Base-by-base conservation (phyloP, 1,139 yeast genomes). In the Tardiomyces digboiensis region DNA sequence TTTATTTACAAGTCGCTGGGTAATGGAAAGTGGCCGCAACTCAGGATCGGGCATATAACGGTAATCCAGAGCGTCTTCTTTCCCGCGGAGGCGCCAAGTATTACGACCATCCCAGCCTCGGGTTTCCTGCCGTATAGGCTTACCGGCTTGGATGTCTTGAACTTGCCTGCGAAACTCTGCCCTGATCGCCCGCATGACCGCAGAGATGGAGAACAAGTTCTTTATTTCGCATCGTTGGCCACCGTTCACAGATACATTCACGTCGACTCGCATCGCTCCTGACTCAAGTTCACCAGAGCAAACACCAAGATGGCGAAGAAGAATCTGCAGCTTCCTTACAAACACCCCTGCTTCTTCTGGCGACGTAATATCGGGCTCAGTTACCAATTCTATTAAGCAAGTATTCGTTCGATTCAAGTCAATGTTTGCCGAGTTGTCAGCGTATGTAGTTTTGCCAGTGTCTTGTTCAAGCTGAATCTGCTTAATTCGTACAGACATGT, bases 31-130 rank as follows among this genome's bases (percentile, higher is more conserved):
- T 0, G 67, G 64, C 0, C 93, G 88, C 20, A 91, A 66, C 59
- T 93, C 98, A 1, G 95, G 85, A 58, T 91, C 98, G 0, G 97
- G 97, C 72, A 91, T 82, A 59, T 88, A 91, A 56, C 97, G 70
- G 61, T 91, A 91, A 61, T 91, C 98, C 6, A 85, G 75, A 0
- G 87, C 76, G 42, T 78, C 77, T 60, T 89, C 97, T 57, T 93
- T 91, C 2, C 76, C 70, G 59, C 98, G 74, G 43, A 82, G 64
- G 42, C 75, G 72, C 42, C 74, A 70, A 0, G 97, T 89, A 4
- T 60, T 55, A 10, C 59, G 62, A 1, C 96, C 97, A 58, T 82
- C 80, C 97, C 97, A 91, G 14, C 95, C 93, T 55, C 97, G 72
- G 0, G 99, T 93, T 57, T 89, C 95, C 48, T 80, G 78, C 20